A percentile compares a stretch with the other conserved stretches of the same genome.
Conservation (phyloP, 495 filamentous ascomycete genomes). For the Xylaria cubensis region DNA sequence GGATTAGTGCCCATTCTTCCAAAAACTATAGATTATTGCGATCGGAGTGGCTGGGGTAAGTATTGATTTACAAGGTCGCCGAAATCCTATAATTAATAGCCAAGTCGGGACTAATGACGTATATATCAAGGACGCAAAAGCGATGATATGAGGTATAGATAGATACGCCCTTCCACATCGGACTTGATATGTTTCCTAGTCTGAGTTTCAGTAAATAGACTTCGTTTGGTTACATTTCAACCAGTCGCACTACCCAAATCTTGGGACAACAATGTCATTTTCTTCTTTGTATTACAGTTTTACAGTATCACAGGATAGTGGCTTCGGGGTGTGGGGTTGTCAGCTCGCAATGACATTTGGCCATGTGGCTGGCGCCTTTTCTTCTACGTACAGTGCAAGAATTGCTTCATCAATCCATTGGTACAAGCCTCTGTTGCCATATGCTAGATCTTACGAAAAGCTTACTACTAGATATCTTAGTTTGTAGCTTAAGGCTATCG, state of each 20-base stretch:
- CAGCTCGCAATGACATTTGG: too few relatives aligned
- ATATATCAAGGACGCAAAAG: not conserved
- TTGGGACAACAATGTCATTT: not conserved
- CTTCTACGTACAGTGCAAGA: not conserved
- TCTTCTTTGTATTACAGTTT: not conserved
- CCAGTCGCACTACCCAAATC: not conserved
- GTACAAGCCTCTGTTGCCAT: not conserved
- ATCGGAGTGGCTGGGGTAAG: not conserved
- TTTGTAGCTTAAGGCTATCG: not conserved
- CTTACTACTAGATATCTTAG: not conserved
- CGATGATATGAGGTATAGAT: not conserved
- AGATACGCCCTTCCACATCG: not conserved
- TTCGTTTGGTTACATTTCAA: not conserved
- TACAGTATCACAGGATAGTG: too few relatives aligned
- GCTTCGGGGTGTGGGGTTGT: too few relatives aligned
- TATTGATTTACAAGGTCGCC: not conserved
- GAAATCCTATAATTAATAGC: not conserved
- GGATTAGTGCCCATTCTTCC: slow-evolving; percentile 18
- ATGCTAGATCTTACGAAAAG: not conserved
- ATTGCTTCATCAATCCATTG: not conserved
- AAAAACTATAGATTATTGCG: not conserved
- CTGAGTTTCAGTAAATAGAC: not conserved
- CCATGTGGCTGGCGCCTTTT: too few relatives aligned
- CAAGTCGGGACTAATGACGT: not conserved
- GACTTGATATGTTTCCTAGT: not conserved